These are phyloP conservation scores for Blastobotrys parvus DNA, from an alignment of 805 yeast species.

Conservation along the genomic window DNA sequence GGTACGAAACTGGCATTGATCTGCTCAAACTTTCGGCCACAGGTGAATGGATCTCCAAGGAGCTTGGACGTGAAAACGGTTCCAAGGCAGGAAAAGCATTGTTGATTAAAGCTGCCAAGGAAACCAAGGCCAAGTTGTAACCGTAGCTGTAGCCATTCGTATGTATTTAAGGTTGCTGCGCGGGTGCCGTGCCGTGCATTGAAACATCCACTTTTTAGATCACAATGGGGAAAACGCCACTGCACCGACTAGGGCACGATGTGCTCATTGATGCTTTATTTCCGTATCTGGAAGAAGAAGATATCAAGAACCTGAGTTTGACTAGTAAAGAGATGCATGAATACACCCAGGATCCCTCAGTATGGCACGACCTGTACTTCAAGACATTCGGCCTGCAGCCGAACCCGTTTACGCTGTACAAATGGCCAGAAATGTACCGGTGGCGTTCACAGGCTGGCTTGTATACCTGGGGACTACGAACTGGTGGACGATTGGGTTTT, in stretches of 20 bases:
- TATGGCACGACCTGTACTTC: slow-evolving; percentile 38
- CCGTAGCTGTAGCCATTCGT: no score
- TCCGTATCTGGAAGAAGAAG: slow-evolving; percentile 22
- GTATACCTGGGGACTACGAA: slow-evolving; percentile 44
- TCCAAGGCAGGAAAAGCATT: slow-evolving; percentile 25
- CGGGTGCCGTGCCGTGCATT: no score
- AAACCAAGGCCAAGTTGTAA: no score
- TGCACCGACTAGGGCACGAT: slow-evolving; percentile 13
- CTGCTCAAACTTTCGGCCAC: slow-evolving; percentile 17
- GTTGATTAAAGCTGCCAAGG: slow-evolving; percentile 10
- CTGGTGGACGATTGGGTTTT: slow-evolving; percentile 41
- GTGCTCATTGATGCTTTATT: slow-evolving; percentile 18
- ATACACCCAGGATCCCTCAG: slow-evolving; percentile 33
- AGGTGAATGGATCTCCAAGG: slow-evolving; percentile 23
- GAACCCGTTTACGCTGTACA: slow-evolving; percentile 33
- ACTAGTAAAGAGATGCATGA: slow-evolving; percentile 33
- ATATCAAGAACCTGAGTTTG: slow-evolving; percentile 34
- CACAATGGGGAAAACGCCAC: not conserved
- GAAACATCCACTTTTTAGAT: not conserved
- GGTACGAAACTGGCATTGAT: slow-evolving; percentile 24
- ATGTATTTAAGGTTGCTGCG: no score
- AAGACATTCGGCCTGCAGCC: slow-evolving; percentile 39
- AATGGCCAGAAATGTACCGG: slow-evolving; percentile 45
- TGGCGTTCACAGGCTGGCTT: slow-evolving; percentile 34
- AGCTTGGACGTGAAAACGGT: slow-evolving; percentile 20